A percentile compares a stretch with the other conserved stretches of the same genome.
Conservation (phyloP, 1,139 yeast genomes). For the Sugiyamaella castrensis region DNA sequence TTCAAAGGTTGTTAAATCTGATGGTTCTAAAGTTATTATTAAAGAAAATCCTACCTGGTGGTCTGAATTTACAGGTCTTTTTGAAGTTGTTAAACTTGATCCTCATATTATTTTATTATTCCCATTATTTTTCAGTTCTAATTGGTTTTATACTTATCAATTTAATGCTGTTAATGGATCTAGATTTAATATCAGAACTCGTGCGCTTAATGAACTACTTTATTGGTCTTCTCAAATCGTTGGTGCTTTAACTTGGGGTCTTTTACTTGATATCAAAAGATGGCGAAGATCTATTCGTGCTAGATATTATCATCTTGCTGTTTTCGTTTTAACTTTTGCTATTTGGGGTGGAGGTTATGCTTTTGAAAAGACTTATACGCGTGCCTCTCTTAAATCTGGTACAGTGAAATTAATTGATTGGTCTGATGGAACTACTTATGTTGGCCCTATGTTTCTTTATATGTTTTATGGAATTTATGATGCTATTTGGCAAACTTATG, state of each 20-base stretch:
- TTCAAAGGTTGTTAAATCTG: constrained; percentile 49
- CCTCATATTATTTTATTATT: constrained; percentile 48
- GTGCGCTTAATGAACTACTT: constrained; percentile 57
- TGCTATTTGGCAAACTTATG: constrained; percentile 56
- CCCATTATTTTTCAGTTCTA: constrained; percentile 62
- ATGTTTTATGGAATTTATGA: constrained; percentile 59
- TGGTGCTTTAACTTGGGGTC: constrained; percentile 53
- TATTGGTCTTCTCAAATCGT: constrained; percentile 62
- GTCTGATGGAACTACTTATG: constrained; percentile 41
- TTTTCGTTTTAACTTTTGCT: constrained; percentile 46
- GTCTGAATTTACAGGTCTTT: constrained; percentile 46
- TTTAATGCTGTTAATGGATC: constrained; percentile 57
- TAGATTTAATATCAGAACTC: constrained; percentile 55
- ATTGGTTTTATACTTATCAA: constrained; percentile 66
- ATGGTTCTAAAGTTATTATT: constrained; percentile 50
- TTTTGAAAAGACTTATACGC: constrained; percentile 47
- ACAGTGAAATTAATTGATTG: constrained; percentile 39
- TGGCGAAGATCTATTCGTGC: constrained; percentile 49
- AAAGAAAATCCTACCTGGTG: constrained; percentile 49
- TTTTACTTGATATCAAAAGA: constrained; percentile 45
- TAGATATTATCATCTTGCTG: constrained; percentile 45
- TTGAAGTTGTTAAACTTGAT: constrained; percentile 44
- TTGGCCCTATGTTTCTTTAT: constrained; percentile 59
- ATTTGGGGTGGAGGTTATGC: constrained; percentile 64
- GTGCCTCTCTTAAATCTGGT: constrained; percentile 38